Conservation (phyloP, 164 flowering plant genomes). For the Stephania cephalantha region DNA sequence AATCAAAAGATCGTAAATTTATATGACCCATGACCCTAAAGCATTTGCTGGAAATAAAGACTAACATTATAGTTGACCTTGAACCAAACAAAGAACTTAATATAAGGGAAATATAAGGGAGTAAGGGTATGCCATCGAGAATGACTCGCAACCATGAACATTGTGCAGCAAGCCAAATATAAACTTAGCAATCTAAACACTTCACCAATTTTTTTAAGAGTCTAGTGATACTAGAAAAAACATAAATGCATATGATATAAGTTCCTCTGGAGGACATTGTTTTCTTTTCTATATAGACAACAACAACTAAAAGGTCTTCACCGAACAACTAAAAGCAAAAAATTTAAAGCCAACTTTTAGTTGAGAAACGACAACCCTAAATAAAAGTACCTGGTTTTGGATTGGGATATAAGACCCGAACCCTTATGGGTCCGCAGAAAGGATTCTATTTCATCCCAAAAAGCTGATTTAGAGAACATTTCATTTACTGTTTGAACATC, state of each 20-base stretch:
- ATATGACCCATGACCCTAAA: background rate
- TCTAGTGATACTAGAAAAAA: background rate
- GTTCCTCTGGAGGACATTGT: background rate
- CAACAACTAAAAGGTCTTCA: background rate
- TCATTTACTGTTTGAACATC: conserved; percentile 17
- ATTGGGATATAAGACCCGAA: conserved; percentile 28
- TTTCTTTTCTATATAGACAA: too few species aligned
- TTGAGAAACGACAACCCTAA: background rate
- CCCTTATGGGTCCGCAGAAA: conserved; percentile 46
- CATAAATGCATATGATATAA: background rate
- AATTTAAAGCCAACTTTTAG: background rate
- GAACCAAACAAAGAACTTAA: too few species aligned
- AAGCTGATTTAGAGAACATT: conserved; percentile 34
- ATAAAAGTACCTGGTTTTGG: conserved; percentile 58
- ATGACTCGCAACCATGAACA: background rate
- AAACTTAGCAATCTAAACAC: background rate
- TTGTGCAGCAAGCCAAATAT: background rate
- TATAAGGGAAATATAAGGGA: too few species aligned
- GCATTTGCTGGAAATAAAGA: too few species aligned
- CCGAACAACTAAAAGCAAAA: background rate
- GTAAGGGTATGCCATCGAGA: background rate
- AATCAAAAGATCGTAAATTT: background rate
- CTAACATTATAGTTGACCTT: too few species aligned
- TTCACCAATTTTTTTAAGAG: background rate
- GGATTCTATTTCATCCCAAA: conserved; percentile 58